Percentiles rank a stretch among this genome's conserved stretches.
Conservation (phyloP, 129 eudicot genomes). For the Tagetes erecta region DNA sequence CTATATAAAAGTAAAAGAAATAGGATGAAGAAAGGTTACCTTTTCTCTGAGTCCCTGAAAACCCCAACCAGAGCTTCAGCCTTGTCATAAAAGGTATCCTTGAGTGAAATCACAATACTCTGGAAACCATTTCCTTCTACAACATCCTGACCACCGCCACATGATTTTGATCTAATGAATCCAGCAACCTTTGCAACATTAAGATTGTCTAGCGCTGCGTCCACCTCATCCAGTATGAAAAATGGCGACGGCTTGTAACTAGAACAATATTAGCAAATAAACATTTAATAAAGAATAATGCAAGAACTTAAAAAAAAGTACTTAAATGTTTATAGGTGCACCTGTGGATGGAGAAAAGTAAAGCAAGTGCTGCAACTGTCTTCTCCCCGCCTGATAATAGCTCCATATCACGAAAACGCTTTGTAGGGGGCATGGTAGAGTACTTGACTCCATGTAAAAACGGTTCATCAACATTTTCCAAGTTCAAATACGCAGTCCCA, state of each 20-base stretch:
- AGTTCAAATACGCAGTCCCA: conserved; percentile 89
- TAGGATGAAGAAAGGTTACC: conserved; percentile 37
- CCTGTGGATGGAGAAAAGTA: conserved; percentile 98
- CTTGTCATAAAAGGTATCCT: conserved; percentile 96
- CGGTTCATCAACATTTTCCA: conserved; percentile 93
- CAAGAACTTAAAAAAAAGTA: background rate
- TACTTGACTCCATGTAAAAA: conserved; percentile 85
- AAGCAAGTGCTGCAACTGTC: conserved; percentile 97
- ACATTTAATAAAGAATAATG: background rate
- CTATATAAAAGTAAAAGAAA: background rate
- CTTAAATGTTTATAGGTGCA: conserved; percentile 26
- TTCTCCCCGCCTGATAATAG: conserved; percentile 98
- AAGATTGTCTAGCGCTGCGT: conserved; percentile 90
- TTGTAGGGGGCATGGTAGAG: conserved; percentile 98
- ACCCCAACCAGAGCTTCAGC: conserved; percentile 99
- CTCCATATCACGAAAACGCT: conserved; percentile 97
- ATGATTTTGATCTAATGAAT: conserved; percentile 89
- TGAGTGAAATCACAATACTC: conserved; percentile 92
- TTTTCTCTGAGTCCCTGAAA: conserved; percentile 75
- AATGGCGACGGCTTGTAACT: conserved; percentile 96
- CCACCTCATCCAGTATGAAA: conserved; percentile 97
- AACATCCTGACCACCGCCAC: conserved; percentile 59
- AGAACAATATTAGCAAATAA: conserved; percentile 10
- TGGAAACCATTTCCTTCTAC: conserved; percentile 74
- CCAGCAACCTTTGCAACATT: conserved; percentile 94